Conservation (phyloP, 2,329 filamentous ascomycete species). For the Dissoconium aciculare region DNA sequence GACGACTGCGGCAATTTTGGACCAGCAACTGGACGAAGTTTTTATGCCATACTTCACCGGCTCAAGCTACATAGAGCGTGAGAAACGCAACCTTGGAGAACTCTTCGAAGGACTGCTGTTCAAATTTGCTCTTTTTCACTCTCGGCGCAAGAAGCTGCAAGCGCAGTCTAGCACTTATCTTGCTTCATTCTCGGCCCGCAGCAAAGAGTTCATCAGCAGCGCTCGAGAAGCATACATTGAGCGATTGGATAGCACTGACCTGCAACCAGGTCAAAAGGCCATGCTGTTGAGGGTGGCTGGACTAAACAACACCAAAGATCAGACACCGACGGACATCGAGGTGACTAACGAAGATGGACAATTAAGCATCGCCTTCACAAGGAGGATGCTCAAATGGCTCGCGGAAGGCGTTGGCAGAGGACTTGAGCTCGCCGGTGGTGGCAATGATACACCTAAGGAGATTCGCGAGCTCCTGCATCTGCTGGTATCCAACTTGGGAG, state of each 20-base stretch:
- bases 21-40: slow-evolving; percentile 53
- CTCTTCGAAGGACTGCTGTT: slow-evolving; percentile 84
- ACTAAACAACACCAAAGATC: slow-evolving; percentile 53
- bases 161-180: slow-evolving; percentile 58
- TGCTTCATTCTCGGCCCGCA: slow-evolving; percentile 76
- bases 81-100: slow-evolving; percentile 57
- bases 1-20: slow-evolving; percentile 56
- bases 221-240: slow-evolving; percentile 87
- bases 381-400: slow-evolving; percentile 94
- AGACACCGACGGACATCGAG: slow-evolving; percentile 44
- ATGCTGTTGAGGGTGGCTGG: slow-evolving; percentile 86
- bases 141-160: slow-evolving; percentile 69
- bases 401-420: slow-evolving; percentile 87
- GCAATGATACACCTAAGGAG: slow-evolving; percentile 83
- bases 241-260: slow-evolving; percentile 72
- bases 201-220: slow-evolving; percentile 72
- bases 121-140: slow-evolving; percentile 94
- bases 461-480: slow-evolving; percentile 72
- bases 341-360: slow-evolving; percentile 80
- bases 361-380: slow-evolving; percentile 72
- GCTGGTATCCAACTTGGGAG: slow-evolving; percentile 73
- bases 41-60: slow-evolving; percentile 53
- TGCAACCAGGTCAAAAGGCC: slow-evolving; percentile 73
- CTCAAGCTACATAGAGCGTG: slow-evolving; percentile 50
- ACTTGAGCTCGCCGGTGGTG: slow-evolving; percentile 66